Conservation (phyloP, 108 stramenopile species). For the Seminavis robusta region DNA sequence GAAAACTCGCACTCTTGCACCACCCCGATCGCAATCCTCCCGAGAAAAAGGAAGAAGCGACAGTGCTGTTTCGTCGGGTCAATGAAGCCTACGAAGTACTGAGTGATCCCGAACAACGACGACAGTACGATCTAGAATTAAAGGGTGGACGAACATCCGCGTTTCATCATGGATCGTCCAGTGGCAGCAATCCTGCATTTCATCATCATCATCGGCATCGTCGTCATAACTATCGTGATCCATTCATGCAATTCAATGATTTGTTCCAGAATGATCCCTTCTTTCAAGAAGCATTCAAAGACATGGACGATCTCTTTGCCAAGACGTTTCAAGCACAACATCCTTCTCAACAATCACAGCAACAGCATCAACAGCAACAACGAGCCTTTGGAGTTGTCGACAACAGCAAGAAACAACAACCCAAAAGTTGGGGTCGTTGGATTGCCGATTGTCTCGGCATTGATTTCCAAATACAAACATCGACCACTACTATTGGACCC, state of each 20-base stretch:
- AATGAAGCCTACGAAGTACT: slow-evolving; percentile 72
- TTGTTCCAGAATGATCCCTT: slow-evolving; percentile 74
- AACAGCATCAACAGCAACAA: background rate
- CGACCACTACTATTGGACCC: slow-evolving; percentile 28
- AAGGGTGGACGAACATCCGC: too few species aligned
- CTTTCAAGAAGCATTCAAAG: slow-evolving; percentile 58
- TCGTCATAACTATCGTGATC: too few species aligned
- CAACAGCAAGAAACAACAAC: slow-evolving; percentile 3
- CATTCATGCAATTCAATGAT: slow-evolving; percentile 63
- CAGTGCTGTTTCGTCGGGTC: slow-evolving; percentile 65
- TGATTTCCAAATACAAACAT: slow-evolving; percentile 35
- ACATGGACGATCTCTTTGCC: slow-evolving; percentile 63
- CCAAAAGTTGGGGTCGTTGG: slow-evolving; percentile 42
- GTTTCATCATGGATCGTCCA: too few species aligned
- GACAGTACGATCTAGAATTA: slow-evolving; percentile 67
- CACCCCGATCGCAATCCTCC: slow-evolving; percentile 27
- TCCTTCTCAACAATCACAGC: slow-evolving; percentile 7
- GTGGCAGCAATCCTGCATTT: too few species aligned
- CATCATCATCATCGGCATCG: too few species aligned
- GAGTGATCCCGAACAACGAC: slow-evolving; percentile 41
- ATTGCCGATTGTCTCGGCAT: slow-evolving; percentile 52
- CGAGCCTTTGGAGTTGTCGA: slow-evolving; percentile 11
- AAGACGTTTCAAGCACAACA: slow-evolving; percentile 28
- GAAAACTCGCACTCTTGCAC: slow-evolving; percentile 41
- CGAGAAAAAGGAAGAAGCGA: slow-evolving; percentile 71